A percentile compares a stretch with the other conserved stretches of the same genome.
Conservation (phyloP, 2,329 filamentous ascomycete genomes). For the Acarospora socialis region DNA sequence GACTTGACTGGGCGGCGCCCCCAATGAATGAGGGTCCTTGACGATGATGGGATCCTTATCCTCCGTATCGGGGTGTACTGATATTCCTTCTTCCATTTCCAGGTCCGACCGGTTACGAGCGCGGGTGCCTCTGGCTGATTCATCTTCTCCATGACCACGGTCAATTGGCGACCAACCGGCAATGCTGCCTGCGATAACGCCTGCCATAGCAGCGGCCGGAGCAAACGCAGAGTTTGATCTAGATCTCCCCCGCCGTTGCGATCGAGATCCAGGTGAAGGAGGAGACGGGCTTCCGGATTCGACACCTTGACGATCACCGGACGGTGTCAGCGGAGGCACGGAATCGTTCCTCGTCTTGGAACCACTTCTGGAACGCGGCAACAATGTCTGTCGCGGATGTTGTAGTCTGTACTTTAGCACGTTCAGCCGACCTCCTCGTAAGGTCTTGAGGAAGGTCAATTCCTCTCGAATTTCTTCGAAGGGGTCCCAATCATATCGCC, state of each 20-base stretch:
- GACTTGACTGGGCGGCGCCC: constrained; percentile 30
- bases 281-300: constrained; percentile 25
- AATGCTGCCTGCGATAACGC: constrained; percentile 50
- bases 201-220: constrained; percentile 50
- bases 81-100: constrained; percentile 29
- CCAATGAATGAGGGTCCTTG: constrained; percentile 22
- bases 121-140: no score
- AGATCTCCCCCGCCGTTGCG: constrained; percentile 36
- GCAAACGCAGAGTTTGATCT: constrained; percentile 45
- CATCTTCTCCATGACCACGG: constrained; percentile 19
- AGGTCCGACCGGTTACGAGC: constrained; percentile 27
- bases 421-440: constrained; percentile 48
- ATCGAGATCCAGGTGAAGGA: constrained; percentile 40
- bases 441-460: constrained; percentile 47
- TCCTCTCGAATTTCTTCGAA: constrained; percentile 50
- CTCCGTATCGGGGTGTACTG: constrained; percentile 32
- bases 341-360: constrained; percentile 29
- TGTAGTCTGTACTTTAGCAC: constrained; percentile 46
- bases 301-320: constrained; percentile 28
- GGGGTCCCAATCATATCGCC: constrained; percentile 40
- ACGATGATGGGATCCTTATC: constrained; percentile 31
- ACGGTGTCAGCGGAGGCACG: constrained; percentile 41
- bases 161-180: constrained; percentile 51
- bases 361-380: constrained; percentile 18
- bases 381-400: constrained; percentile 41